These are phyloP conservation scores for Arthroderma uncinatum DNA, from an alignment of 2,329 filamentous ascomycete genomes.

Conservation along the genomic window DNA sequence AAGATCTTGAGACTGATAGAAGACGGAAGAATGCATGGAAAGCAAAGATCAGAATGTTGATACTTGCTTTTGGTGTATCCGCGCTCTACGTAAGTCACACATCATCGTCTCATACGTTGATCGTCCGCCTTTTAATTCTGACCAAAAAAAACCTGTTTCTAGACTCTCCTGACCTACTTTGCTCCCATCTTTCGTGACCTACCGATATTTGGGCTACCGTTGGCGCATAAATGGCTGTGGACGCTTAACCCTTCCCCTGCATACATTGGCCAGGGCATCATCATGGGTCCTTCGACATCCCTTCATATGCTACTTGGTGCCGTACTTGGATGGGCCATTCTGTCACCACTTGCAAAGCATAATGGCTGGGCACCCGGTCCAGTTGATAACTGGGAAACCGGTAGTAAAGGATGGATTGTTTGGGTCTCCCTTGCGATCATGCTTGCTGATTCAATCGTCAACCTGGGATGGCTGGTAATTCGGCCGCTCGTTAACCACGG, in stretches of 20 bases:
- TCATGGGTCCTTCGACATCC: constrained; percentile 94
- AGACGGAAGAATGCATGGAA: constrained; percentile 45
- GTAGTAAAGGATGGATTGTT: constrained; percentile 97
- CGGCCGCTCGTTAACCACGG: constrained; percentile 48
- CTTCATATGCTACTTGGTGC: constrained; percentile 92
- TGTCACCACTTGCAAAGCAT: constrained; percentile 78
- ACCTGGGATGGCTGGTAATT: constrained; percentile 64
- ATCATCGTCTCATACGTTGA: neutral
- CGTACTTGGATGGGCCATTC: constrained; percentile 74
- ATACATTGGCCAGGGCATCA: constrained; percentile 93
- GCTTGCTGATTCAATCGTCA: constrained; percentile 85
- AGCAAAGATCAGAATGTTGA: constrained; percentile 48
- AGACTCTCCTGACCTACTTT: constrained; percentile 83
- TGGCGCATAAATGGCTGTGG: constrained; percentile 82
- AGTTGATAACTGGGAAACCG: constrained; percentile 78
- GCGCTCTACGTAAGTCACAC: constrained; percentile 39
- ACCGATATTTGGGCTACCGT: constrained; percentile 67
- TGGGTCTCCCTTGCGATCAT: constrained; percentile 96
- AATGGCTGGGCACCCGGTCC: constrained; percentile 81
- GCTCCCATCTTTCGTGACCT: constrained; percentile 71
- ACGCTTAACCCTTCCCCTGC: constrained; percentile 93
- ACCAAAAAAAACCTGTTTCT: constrained; percentile 18
- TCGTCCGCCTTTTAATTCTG: constrained; percentile 2
- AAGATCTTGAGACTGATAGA: constrained; percentile 19
- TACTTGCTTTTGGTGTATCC: constrained; percentile 50